A percentile compares a stretch with the other conserved stretches of the same genome.
phyloP scores from a whole-genome alignment of 176 grass and related monocot genomes.

The Themeda triandra region DNA sequence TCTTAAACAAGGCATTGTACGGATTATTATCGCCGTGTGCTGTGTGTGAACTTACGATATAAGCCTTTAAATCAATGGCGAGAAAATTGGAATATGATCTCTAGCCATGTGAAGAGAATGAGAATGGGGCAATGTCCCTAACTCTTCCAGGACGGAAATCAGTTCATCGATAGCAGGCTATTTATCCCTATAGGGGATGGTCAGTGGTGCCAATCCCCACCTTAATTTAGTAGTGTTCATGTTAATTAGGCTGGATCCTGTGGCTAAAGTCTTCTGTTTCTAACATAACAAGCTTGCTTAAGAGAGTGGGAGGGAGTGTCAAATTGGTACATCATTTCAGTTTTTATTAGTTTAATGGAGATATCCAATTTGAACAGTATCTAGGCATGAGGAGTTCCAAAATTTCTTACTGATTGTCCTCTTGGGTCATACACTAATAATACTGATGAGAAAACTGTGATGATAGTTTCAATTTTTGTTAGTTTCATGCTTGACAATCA shows the following conservation, averaged over 20 bases:
- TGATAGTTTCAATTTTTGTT: no score
- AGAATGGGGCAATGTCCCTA: background rate
- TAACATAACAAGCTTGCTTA: background rate
- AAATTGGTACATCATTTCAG: background rate
- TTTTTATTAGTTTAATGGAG: background rate
- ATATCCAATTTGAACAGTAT: background rate
- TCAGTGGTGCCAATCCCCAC: background rate
- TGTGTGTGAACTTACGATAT: background rate
- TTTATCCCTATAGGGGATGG: background rate
- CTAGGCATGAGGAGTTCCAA: background rate
- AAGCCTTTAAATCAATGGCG: background rate
- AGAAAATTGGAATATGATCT: background rate
- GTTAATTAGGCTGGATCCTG: background rate
- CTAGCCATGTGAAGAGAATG: background rate
- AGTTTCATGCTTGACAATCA: background rate
- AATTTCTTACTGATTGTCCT: background rate
- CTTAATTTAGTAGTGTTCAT: background rate
- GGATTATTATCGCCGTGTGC: background rate
- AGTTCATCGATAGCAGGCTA: background rate
- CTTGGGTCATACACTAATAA: background rate
- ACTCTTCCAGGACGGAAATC: background rate
- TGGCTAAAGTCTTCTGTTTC: background rate
- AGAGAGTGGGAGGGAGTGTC: background rate
- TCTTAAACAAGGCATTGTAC: background rate
- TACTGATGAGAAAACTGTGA: background rate